Evolutionary conservation across 768 basidiomycete species (phyloP).

Genomic region (Hirschioporus abietinus): DNA sequence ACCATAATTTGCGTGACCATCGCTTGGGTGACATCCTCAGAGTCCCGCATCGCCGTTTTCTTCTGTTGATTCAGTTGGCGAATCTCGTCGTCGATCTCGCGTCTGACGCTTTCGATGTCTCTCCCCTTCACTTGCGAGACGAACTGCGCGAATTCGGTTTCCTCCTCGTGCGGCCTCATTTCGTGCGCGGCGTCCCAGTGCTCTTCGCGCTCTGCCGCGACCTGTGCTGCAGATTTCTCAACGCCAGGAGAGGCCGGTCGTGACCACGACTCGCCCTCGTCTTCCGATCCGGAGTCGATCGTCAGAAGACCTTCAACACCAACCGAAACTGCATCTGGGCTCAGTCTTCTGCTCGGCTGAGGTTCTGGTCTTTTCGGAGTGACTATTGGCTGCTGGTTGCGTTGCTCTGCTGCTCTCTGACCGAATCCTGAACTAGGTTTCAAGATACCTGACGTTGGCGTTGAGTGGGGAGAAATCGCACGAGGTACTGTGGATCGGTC

Average conservation of each 20-base stretch:
- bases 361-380: not conserved
- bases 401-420: not conserved
- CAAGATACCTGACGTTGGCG: not conserved
- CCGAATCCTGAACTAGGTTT: not conserved
- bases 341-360: not conserved
- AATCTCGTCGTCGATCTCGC: conserved; percentile 93
- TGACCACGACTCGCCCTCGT: conserved; percentile 31
- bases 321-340: not conserved
- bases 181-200: conserved; percentile 85
- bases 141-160: conserved; percentile 88
- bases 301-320: not conserved
- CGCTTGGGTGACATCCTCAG: conserved; percentile 91
- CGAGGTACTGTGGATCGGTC: conserved; percentile 1
- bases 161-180: conserved; percentile 74
- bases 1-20: conserved; percentile 85
- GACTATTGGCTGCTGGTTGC: not conserved
- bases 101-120: conserved; percentile 72
- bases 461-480: not conserved
- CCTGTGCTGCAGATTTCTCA: conserved; percentile 17
- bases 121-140: conserved; percentile 87
- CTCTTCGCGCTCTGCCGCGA: conserved; percentile 26
- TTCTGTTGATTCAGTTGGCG: conserved; percentile 71
- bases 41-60: conserved; percentile 87
- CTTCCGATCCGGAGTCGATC: conserved; percentile 6
- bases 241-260: conserved; percentile 30